phyloP scores from a whole-genome alignment of 1,284 basidiomycete species.

The Crucibulum parvulum region DNA sequence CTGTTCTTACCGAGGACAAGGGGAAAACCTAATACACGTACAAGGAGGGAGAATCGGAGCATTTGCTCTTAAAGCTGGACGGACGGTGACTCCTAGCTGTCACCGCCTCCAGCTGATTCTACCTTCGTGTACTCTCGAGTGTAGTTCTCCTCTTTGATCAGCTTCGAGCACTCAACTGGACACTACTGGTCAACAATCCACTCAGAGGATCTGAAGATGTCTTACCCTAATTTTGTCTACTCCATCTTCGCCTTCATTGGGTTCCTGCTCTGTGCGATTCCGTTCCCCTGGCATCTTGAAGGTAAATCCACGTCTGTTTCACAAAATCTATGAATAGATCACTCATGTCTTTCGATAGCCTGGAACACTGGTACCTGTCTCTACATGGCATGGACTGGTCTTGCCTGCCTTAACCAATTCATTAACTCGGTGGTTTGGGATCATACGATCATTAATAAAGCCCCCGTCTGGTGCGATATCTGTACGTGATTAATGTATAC shows the following conservation, averaged over 20 bases:
- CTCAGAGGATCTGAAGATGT: conserved; percentile 23
- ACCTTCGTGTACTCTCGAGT: conserved; percentile 30
- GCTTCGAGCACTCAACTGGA: not conserved
- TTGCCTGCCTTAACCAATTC: conserved; percentile 60
- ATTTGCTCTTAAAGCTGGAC: conserved; percentile 40
- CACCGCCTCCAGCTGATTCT: conserved; percentile 36
- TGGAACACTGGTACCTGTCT: conserved; percentile 66
- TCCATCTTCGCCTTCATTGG: conserved; percentile 53
- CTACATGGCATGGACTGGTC: conserved; percentile 67
- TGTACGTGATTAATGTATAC: conserved; percentile 48
- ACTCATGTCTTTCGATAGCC: conserved; percentile 15
- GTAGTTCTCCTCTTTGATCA: conserved; percentile 12
- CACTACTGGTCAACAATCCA: no score
- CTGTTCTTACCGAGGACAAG: conserved; percentile 30
- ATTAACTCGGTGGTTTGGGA: conserved; percentile 76
- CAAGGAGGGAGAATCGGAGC: conserved; percentile 33
- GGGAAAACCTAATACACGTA: conserved; percentile 39
- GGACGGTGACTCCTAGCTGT: conserved; percentile 10
- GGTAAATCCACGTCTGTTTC: conserved; percentile 30
- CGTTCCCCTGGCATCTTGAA: conserved; percentile 67
- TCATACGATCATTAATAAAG: conserved; percentile 57
- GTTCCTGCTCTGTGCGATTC: conserved; percentile 55
- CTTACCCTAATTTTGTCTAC: conserved; percentile 38
- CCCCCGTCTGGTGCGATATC: conserved; percentile 82
- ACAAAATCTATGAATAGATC: conserved; percentile 1